Evolutionary conservation across 495 filamentous ascomycete species (phyloP).

Genomic region (Melanomma pulvis-pyrius): DNA sequence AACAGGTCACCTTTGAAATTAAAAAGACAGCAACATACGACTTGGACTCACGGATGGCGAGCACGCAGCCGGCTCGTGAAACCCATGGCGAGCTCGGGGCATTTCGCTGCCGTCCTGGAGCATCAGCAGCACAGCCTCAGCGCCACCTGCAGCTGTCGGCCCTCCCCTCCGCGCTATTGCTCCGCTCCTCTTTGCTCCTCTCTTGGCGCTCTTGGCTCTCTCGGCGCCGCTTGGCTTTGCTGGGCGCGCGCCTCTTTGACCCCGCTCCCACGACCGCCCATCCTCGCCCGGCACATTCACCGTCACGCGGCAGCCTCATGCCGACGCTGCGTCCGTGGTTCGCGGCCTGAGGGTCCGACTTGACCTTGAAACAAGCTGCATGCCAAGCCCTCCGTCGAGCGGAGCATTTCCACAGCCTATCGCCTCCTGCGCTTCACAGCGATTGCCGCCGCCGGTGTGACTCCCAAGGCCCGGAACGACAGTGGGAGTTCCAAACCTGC

Average conservation of each 20-base stretch:
- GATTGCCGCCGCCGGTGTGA: background rate
- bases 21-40: background rate
- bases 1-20: background rate
- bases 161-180: conserved; percentile 19
- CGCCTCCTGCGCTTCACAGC: background rate
- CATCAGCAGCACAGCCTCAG: conserved; percentile 29
- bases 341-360: background rate
- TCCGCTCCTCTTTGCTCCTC: conserved; percentile 3
- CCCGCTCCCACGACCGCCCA: conserved; percentile 26
- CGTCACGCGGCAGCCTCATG: conserved; percentile 28
- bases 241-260: conserved; percentile 16
- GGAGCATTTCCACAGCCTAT: conserved; percentile 9
- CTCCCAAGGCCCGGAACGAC: conserved; percentile 13
- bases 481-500: conserved; percentile 15
- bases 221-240: conserved; percentile 15
- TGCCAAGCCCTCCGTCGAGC: conserved; percentile 23
- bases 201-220: conserved; percentile 8
- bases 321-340: conserved; percentile 11
- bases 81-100: background rate
- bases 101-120: background rate
- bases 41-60: background rate
- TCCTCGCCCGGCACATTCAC: background rate
- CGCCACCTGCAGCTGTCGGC: conserved; percentile 24
- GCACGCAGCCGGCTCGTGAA: conserved; percentile 3
- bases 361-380: conserved; percentile 7